Evolutionary conservation across 1,284 basidiomycete species (phyloP), one percentile per base, ranked within the genome.

Genomic region (Sporisorium iseilematis-ciliati): DNA sequence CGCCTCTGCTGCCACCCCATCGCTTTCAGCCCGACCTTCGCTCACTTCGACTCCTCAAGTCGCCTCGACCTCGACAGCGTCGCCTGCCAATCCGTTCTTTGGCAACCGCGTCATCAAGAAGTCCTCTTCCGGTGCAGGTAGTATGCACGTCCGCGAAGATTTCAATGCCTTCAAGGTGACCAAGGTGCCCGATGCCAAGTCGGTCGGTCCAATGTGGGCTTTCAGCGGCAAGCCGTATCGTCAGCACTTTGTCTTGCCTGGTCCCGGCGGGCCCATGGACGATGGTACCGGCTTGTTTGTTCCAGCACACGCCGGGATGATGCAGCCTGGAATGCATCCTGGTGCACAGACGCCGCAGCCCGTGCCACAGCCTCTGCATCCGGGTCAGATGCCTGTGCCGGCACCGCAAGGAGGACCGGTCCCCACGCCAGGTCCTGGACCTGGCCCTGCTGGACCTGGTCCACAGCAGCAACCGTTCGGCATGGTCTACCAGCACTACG

Each of bases 81-180:
- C 88, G 41, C 85, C 79, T 45, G 74, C 82, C 70, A 94, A 95
- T 83, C 91, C 92, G 12, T 97, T 97, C 91, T 97, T 95, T 85
- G 92, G 93, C 54, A 88, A 90, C 43, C 91, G 91, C 41, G 86
- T 88, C 25, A 84, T 86, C 42, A 89, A 91, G 84, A 93, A 93
- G 88, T 92, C 92, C 86, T 88, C 48, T 16, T 49, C 26, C 26
- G 48, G 48, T n/a, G 2, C 87, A 2, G 57, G 63, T 14, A 64
- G 89, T 21, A 90, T 94, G 46, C 92, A 93, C 82, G 89, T 94
- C 80, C 92, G 94, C 86, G 93, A 95, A 79, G 95, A 97, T 81
- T 97, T 97, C 85, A 96, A 95, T 86, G 93, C 94, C 26, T 95
- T 94, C 88, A 94, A 94, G 87, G 90, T 91, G 80, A 89, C 89